Conservation (phyloP, 1,284 basidiomycete species). For the Ceratobasidium sp. region DNA sequence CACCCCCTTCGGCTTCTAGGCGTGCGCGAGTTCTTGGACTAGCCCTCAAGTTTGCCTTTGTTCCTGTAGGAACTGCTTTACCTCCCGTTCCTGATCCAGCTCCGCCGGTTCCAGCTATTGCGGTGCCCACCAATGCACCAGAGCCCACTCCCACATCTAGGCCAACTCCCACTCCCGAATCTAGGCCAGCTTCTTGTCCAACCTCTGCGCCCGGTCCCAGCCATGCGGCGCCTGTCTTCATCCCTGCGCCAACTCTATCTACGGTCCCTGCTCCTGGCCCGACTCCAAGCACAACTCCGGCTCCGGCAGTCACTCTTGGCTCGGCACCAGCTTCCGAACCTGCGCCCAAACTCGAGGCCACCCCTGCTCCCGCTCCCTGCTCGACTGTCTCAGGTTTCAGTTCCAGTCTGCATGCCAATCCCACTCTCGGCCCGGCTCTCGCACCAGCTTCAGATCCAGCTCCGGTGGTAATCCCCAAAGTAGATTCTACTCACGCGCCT, state of each 20-base stretch:
- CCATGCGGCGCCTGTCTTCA: neutral
- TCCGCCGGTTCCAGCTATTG: neutral
- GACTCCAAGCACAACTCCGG: neutral
- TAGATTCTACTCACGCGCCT: too few relatives aligned
- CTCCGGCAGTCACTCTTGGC: neutral
- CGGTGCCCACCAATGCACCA: neutral
- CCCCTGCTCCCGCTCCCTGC: neutral
- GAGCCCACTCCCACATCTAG: neutral
- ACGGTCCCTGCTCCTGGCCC: neutral
- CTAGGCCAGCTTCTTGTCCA: neutral
- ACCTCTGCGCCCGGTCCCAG: neutral
- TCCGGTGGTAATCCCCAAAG: too few relatives aligned
- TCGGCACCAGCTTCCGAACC: neutral
- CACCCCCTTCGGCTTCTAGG: neutral
- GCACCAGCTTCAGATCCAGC: neutral
- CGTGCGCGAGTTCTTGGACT: slow-evolving; percentile 6
- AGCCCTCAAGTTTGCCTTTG: neutral
- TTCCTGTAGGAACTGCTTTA: neutral
- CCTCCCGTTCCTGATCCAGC: neutral
- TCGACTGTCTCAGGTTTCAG: neutral
- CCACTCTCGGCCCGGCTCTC: neutral
- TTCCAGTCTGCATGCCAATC: neutral
- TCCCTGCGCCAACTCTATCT: neutral
- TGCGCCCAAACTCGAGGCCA: neutral
- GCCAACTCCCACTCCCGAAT: neutral